Evolutionary conservation across 148 eudicot species (phyloP).

Genomic region (Tetragonia tetragonoides): DNA sequence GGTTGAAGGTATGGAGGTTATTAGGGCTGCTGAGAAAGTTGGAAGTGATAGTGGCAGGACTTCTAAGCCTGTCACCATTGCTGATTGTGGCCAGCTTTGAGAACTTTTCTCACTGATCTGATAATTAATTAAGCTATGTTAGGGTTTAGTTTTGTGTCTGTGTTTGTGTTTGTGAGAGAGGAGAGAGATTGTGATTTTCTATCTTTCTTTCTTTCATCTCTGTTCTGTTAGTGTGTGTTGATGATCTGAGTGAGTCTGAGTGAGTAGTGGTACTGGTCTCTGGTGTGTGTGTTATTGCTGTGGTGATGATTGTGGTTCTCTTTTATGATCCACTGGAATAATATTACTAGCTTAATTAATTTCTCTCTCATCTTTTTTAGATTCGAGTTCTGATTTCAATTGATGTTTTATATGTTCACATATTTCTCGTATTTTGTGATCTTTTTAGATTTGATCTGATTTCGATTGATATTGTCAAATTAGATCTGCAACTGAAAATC

Average conservation of each 20-base stretch:
- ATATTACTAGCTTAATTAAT: conserved; percentile 2
- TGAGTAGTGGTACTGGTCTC: neutral
- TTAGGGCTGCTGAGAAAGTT: conserved; percentile 48
- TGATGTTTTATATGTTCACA: neutral
- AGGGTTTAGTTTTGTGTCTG: neutral
- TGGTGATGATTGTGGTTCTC: conserved; percentile 14
- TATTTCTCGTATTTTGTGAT: neutral
- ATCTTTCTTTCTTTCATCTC: neutral
- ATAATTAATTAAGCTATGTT: neutral
- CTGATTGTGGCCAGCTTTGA: conserved; percentile 41
- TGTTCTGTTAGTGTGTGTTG: conserved; percentile 5
- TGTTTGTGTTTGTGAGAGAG: neutral
- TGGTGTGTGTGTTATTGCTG: neutral
- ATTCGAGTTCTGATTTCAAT: no score
- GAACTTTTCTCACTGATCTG: neutral
- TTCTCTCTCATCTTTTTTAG: neutral
- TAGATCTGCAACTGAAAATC: no score
- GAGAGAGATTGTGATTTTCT: conserved; percentile 12
- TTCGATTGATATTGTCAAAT: no score
- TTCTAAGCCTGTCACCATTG: conserved; percentile 41
- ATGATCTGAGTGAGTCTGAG: neutral
- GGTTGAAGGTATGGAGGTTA: conserved; percentile 56
- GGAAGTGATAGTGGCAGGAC: conserved; percentile 41
- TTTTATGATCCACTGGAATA: neutral
- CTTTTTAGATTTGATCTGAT: neutral